Evolutionary conservation across 805 yeast species (phyloP), one percentile per base, ranked within the genome.

Genomic region (Yamadazyma kitorensis): DNA sequence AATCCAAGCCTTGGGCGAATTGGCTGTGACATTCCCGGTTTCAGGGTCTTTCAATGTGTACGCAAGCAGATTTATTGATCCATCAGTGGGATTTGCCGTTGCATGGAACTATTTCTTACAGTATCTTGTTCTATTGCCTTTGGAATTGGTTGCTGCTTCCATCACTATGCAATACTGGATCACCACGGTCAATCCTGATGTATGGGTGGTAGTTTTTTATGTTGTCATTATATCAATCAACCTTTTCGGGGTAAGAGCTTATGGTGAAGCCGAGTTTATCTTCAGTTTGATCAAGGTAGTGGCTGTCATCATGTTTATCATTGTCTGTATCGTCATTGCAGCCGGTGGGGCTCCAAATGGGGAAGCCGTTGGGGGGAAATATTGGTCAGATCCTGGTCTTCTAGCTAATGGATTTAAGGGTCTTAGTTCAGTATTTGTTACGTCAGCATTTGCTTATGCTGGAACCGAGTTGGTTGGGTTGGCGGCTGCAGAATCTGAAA

Each of bases 21-120:
- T 70, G 61, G 73, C 74, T 16, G 63, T 61, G 6, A 58, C 70
- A 0, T 65, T 60, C 45, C 71, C 72, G 2, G 55, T 66, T 21
- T 50, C 68, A 33, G 73, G 73, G 27, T 57, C 63, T 6, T 62
- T 64, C 46, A 63, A 64, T 68, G 53, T 88, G 69, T 45, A 67
- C 74, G 48, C 83, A 66, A 68, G 85, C 75, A 45, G 82, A 68
- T 51, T 70, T 73, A 64, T 80, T 25, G 86, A 81, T 42, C 80
- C 81, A 11, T 76, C 83, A 15, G 65, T 80, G 53, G 86, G 86
- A 1, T 82, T 82, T 50, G 78, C 86, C 30, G 75, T 80, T 54
- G 85, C 84, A 24, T 77, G 83, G 85, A 78, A 78, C 53, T 82
- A 82, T 50, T 76, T 75, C 37, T 55, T 81, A 43, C 82, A 78